A percentile compares a stretch with the other conserved stretches of the same genome.
Conservation (phyloP, 2,329 filamentous ascomycete genomes). For the Dactylellina sp. region DNA sequence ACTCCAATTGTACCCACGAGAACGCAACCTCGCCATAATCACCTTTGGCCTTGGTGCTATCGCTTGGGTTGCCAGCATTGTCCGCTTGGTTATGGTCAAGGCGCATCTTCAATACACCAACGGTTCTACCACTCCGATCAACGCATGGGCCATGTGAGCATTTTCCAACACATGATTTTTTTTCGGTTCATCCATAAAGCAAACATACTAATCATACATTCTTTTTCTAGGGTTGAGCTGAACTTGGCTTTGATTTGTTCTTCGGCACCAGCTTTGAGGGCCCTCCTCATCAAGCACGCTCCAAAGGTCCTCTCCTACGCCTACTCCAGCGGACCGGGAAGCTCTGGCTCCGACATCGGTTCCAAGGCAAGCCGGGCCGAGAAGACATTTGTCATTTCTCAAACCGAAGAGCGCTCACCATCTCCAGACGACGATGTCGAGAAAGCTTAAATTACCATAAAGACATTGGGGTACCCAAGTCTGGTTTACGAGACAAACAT, state of each 20-base stretch:
- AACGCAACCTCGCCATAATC: slow-evolving; percentile 52
- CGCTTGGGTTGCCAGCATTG: slow-evolving; percentile 54
- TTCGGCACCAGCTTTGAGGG: slow-evolving; percentile 52
- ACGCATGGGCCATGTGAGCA: slow-evolving; percentile 56
- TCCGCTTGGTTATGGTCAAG: slow-evolving; percentile 42
- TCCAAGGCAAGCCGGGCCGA: slow-evolving; percentile 49
- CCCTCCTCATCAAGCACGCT: slow-evolving; percentile 51
- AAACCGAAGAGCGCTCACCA: slow-evolving; percentile 52
- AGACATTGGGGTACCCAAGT: slow-evolving; percentile 51
- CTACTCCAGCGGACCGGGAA: slow-evolving; percentile 44
- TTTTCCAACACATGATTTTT: slow-evolving; percentile 35
- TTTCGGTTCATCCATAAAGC: not conserved
- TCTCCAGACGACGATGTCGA: slow-evolving; percentile 48
- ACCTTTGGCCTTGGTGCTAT: slow-evolving; percentile 55
- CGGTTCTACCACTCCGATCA: slow-evolving; percentile 53
- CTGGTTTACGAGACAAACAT: slow-evolving; percentile 57
- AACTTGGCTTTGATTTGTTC: slow-evolving; percentile 56
- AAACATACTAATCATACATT: slow-evolving; percentile 29
- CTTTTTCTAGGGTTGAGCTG: slow-evolving; percentile 48
- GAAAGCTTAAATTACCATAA: slow-evolving; percentile 41
- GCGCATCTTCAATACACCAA: slow-evolving; percentile 38
- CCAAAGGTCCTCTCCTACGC: slow-evolving; percentile 56
- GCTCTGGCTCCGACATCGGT: slow-evolving; percentile 50
- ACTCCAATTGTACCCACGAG: slow-evolving; percentile 55
- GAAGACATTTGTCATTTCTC: slow-evolving; percentile 56